A percentile compares a stretch with the other conserved stretches of the same genome.
phyloP scores from a whole-genome alignment of 2,329 filamentous ascomycete species.

The Alternaria longipes region DNA sequence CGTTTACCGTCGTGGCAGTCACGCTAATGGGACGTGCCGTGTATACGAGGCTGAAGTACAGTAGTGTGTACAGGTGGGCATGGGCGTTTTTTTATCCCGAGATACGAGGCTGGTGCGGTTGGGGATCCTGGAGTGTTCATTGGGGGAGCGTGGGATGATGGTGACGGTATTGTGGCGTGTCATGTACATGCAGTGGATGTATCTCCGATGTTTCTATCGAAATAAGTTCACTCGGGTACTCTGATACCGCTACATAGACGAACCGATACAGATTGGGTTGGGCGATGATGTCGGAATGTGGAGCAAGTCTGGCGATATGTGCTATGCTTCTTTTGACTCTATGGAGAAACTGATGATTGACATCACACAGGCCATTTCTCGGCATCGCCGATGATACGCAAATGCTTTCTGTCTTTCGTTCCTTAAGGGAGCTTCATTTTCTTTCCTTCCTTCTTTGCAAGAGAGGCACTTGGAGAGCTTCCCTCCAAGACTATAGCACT shows the following conservation, averaged over 20 bases:
- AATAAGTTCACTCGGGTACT: not conserved
- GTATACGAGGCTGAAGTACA: not conserved
- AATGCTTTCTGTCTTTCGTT: not conserved
- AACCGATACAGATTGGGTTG: not conserved
- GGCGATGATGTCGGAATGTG: not conserved
- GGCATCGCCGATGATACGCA: not conserved
- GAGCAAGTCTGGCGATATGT: not conserved
- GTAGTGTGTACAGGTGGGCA: not conserved
- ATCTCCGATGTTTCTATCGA: not conserved
- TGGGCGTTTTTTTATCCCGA: not conserved
- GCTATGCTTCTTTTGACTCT: not conserved
- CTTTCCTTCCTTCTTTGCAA: not conserved
- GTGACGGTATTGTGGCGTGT: not conserved
- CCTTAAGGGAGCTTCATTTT: not conserved
- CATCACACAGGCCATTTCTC: not conserved
- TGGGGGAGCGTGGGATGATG: not conserved
- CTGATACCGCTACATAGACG: not conserved
- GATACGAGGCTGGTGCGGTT: not conserved
- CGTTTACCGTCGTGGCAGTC: not conserved
- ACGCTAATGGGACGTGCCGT: slow-evolving; percentile 8
- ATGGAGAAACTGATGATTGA: not conserved
- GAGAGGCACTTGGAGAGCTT: not conserved
- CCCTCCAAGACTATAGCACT: not conserved
- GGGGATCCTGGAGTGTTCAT: not conserved
- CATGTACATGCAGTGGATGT: not conserved